A percentile compares a stretch with the other conserved stretches of the same genome.
phyloP scores from a whole-genome alignment of 352 stramenopile species.

The Thraustochytrium striatum region DNA sequence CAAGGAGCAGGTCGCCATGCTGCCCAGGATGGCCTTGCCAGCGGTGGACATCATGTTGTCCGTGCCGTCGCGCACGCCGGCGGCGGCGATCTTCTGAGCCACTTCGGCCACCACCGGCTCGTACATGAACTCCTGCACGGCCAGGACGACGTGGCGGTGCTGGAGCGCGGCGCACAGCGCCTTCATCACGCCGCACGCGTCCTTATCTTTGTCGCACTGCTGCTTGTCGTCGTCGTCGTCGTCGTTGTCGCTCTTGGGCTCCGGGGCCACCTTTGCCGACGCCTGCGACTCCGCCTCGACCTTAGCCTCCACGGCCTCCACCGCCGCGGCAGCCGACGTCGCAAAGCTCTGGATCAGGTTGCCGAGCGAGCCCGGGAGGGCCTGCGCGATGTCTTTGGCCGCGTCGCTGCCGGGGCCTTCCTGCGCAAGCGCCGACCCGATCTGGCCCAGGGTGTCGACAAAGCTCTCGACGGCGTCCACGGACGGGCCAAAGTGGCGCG shows the following conservation, averaged over 20 bases:
- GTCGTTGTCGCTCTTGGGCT: background rate
- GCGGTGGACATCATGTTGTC: background rate
- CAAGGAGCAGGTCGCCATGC: background rate
- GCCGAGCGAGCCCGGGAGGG: no score
- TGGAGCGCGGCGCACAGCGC: background rate
- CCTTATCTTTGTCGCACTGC: background rate
- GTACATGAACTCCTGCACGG: conserved; percentile 8
- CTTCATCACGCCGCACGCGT: background rate
- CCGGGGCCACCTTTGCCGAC: background rate
- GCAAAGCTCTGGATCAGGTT: no score
- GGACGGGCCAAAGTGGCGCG: background rate
- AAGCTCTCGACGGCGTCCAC: background rate
- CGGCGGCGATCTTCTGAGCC: background rate
- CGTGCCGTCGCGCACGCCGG: background rate
- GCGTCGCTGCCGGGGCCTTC: no score
- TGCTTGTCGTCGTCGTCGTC: background rate
- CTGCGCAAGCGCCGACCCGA: no score
- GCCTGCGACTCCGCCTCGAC: background rate
- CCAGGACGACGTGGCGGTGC: conserved; percentile 21
- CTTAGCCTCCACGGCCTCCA: background rate
- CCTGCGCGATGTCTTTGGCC: no score
- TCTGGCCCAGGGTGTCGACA: background rate
- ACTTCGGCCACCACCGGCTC: background rate
- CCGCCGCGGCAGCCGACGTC: background rate
- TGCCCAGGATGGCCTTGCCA: no score